Base-by-base conservation (phyloP, 768 basidiomycete genomes). In the Aureoboletus auriporus region DNA sequence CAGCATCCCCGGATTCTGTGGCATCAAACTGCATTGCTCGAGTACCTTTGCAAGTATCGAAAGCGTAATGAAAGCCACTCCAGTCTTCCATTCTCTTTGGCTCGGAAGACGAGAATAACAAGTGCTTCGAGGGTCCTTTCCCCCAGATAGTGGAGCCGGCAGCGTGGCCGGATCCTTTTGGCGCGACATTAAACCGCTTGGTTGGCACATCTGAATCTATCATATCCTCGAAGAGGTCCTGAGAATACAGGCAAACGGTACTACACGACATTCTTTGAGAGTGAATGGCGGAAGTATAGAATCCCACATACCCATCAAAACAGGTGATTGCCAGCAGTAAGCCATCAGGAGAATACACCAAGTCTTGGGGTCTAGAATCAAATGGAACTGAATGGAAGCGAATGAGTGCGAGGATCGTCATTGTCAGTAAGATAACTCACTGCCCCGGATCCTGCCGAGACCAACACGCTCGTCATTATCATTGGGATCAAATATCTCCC, bases 51-150 rank as follows among this genome's bases (percentile, higher is more conserved):
- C 44, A 49, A 2, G 70, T 52, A 57, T 85, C 80, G 44, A 80
- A 78, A 5, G 69, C 77, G 36, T 68, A 72, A 52, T 86, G 84
- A 35, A 59, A 69, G 1, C 82, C 81, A 4, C 55, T 54, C 6
- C 62, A 57, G 10, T 42, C 50, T 1, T 39, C 29, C 31, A 10
- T 39, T 4, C 39, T 17, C 46, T 11, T 53, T 5, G 79, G 74
- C 53, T 83, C 83, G 1, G 81, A 78, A 1, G 80, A 84, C 1
- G 78, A 77, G 59, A 82, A 82, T 12, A 85, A 51, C 10, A 68
- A 50, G 12, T 69, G 54, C 0, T 68, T 51, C 0, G 78, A 74
- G 0, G 58, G 41, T 1, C 63, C 73, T 16, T 30, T 38, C 2
- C 83, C 83, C 84, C 84, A 86, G 8, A 63, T 60, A 20, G 80